Evolutionary conservation across 2,329 filamentous ascomycete species (phyloP).

Genomic region (Corniculantispora saksenae): DNA sequence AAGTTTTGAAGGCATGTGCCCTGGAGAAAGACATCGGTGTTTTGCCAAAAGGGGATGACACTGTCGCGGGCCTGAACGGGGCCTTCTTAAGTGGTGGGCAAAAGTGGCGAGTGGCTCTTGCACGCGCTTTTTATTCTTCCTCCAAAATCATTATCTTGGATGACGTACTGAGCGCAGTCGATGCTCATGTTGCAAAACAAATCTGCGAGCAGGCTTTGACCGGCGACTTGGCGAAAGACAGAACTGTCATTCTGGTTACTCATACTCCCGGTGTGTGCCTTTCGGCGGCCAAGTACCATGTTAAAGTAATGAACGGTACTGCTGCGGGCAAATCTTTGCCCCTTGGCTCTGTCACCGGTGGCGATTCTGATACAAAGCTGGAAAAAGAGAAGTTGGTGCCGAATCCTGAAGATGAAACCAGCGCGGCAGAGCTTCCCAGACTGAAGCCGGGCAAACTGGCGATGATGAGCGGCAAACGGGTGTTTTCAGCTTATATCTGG

Average conservation of each 20-base stretch:
- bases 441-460: neutral
- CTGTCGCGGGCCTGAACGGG: conserved; percentile 45
- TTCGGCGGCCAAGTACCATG: conserved; percentile 12
- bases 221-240: conserved; percentile 16
- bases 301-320: conserved; percentile 6
- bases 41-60: conserved; percentile 44
- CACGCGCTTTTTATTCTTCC: conserved; percentile 47
- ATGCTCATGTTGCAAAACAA: conserved; percentile 10
- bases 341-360: neutral
- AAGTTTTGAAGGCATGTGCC: conserved; percentile 48
- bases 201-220: conserved; percentile 7
- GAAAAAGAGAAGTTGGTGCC: neutral
- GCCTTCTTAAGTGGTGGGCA: conserved; percentile 48
- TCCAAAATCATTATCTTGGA: conserved; percentile 48
- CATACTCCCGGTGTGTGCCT: conserved; percentile 13
- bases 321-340: neutral
- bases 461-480: neutral
- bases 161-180: conserved; percentile 39
- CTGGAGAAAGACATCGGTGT: conserved; percentile 45
- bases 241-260: conserved; percentile 21
- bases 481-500: conserved; percentile 17
- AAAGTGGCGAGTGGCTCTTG: conserved; percentile 47
- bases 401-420: neutral
- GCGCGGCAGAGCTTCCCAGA: neutral
- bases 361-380: too few relatives aligned